These are phyloP conservation scores for Xylariaceae sp. DNA, from an alignment of 2,329 filamentous ascomycete genomes.

Conservation along the genomic window DNA sequence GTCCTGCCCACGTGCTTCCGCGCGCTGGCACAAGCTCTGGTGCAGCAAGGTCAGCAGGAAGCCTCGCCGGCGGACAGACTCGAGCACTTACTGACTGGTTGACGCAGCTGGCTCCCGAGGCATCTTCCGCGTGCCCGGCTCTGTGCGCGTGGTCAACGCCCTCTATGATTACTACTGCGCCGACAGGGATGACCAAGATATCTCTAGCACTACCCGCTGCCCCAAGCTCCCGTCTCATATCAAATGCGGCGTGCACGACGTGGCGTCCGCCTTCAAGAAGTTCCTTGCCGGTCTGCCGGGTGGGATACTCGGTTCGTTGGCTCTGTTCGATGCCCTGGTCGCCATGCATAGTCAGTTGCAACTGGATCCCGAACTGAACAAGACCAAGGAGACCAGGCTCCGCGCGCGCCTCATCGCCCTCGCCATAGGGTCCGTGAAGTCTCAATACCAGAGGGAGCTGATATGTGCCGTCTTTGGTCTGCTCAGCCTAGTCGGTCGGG, in stretches of 20 bases:
- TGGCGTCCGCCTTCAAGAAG: slow-evolving; percentile 60
- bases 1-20: slow-evolving; percentile 58
- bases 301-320: slow-evolving; percentile 56
- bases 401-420: slow-evolving; percentile 60
- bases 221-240: slow-evolving; percentile 55
- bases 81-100: slow-evolving; percentile 10
- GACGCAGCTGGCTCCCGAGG: slow-evolving; percentile 41
- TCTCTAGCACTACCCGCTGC: slow-evolving; percentile 51
- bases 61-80: neutral
- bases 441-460: slow-evolving; percentile 52
- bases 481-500: slow-evolving; percentile 51
- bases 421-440: slow-evolving; percentile 51
- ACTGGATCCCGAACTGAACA: slow-evolving; percentile 41
- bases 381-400: slow-evolving; percentile 47
- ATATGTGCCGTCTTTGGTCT: slow-evolving; percentile 62
- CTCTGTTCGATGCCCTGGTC: slow-evolving; percentile 54
- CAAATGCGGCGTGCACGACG: slow-evolving; percentile 52
- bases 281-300: slow-evolving; percentile 57
- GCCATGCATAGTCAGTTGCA: slow-evolving; percentile 51
- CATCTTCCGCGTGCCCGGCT: slow-evolving; percentile 57
- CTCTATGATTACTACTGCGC: slow-evolving; percentile 59
- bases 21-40: slow-evolving; percentile 56
- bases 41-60: slow-evolving; percentile 46
- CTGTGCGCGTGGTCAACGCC: slow-evolving; percentile 44
- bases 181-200: slow-evolving; percentile 38